Percentiles rank a stretch among this genome's conserved stretches.
These are phyloP conservation scores for Nicotiana otophora DNA, from an alignment of 257 asterid genomes.

Conservation along the genomic window DNA sequence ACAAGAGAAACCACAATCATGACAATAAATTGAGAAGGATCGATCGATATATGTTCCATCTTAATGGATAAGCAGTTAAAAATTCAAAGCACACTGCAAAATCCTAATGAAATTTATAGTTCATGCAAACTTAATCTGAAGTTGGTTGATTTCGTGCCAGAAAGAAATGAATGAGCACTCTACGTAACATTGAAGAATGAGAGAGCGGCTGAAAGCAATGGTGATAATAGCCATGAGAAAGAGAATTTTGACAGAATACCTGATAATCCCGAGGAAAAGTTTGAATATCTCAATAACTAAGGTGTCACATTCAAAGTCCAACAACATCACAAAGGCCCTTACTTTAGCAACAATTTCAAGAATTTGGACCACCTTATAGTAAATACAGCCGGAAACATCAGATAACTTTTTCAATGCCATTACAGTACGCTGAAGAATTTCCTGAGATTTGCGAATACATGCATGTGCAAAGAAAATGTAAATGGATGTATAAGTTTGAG, in stretches of 20 bases:
- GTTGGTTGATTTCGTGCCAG: neutral
- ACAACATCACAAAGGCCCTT: constrained; percentile 32
- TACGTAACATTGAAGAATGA: neutral
- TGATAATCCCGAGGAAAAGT: constrained; percentile 32
- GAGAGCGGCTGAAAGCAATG: neutral
- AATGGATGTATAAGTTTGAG: neutral
- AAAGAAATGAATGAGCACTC: neutral
- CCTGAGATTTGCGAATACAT: constrained; percentile 25
- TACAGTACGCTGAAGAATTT: constrained; percentile 29
- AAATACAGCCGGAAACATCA: constrained; percentile 24
- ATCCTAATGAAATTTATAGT: neutral
- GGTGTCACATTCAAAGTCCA: constrained; percentile 34
- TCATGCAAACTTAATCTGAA: neutral
- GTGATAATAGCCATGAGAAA: neutral
- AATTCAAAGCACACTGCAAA: neutral
- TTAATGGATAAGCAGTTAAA: neutral
- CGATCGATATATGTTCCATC: neutral
- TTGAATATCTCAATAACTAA: constrained; percentile 40
- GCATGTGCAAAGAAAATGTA: neutral
- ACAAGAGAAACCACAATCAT: neutral
- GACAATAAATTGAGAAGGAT: neutral
- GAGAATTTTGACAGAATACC: constrained; percentile 21
- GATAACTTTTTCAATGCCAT: constrained; percentile 38
- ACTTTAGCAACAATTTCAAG: constrained; percentile 42
- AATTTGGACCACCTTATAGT: constrained; percentile 29